Evolutionary conservation across 192 early-diverging fungal genomes (phyloP).

Genomic region (Mortierella hygrophila): DNA sequence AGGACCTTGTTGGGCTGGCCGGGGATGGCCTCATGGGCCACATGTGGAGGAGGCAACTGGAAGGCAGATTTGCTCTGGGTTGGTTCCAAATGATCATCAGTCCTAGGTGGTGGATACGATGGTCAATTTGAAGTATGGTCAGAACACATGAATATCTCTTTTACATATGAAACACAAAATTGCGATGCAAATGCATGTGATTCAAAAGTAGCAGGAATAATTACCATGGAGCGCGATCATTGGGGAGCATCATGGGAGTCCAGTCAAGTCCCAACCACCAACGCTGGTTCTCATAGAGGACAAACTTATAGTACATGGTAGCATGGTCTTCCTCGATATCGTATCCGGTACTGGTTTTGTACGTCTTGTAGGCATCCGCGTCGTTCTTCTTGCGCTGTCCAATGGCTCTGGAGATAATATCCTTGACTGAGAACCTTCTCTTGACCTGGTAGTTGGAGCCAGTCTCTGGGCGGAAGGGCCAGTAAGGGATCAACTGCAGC

Average conservation of each 20-base stretch:
- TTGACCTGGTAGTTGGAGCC: constrained; percentile 34
- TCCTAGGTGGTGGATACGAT: constrained; percentile 40
- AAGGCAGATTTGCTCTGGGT: constrained; percentile 64
- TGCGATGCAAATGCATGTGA: neutral
- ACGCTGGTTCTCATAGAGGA: constrained; percentile 65
- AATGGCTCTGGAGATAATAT: constrained; percentile 52
- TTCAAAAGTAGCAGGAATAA: neutral
- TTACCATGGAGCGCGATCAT: constrained; percentile 67
- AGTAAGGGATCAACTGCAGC: constrained; percentile 44
- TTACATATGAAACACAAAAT: neutral
- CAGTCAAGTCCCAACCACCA: constrained; percentile 72
- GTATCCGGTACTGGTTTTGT: constrained; percentile 54
- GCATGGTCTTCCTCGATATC: constrained; percentile 56
- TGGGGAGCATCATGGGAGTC: constrained; percentile 70
- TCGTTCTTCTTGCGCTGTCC: constrained; percentile 55
- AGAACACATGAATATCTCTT: neutral
- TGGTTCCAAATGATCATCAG: constrained; percentile 63
- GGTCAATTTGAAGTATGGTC: neutral
- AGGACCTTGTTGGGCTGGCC: constrained; percentile 55
- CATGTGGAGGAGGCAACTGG: constrained; percentile 55
- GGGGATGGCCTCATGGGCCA: constrained; percentile 43
- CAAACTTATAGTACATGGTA: constrained; percentile 61
- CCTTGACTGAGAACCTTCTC: constrained; percentile 52
- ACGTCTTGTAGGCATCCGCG: constrained; percentile 16
- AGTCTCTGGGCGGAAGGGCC: constrained; percentile 32